phyloP scores from a whole-genome alignment of 345 rosid species.

The Rhodomyrtus tomentosa region DNA sequence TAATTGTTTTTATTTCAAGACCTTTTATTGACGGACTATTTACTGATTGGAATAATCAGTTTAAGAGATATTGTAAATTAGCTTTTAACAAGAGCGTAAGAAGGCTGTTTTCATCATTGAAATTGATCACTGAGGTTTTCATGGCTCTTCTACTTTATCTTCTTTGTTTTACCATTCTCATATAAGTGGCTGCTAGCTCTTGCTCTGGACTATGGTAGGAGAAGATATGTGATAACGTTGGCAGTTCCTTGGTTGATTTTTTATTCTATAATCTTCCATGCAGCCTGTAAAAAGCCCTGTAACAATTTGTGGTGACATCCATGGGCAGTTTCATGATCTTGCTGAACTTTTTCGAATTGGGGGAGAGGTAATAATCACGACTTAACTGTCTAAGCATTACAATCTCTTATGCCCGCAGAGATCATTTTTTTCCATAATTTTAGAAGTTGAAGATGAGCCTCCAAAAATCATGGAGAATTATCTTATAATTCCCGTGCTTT shows the following conservation, averaged over 20 bases:
- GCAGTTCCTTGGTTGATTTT: not conserved
- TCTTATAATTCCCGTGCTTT: not conserved
- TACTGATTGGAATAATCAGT: not conserved
- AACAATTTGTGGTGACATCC: conserved; percentile 98
- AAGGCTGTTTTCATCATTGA: not conserved
- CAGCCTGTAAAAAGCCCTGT: conserved; percentile 99
- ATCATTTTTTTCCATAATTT: not conserved
- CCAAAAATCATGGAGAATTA: not conserved
- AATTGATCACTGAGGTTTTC: not conserved
- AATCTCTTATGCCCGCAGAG: not conserved
- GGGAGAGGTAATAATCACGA: conserved; percentile 51
- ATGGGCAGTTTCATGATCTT: conserved; percentile 99
- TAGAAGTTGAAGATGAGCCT: not conserved
- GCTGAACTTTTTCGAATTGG: conserved; percentile 98
- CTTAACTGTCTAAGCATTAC: not conserved
- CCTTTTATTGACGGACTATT: not conserved
- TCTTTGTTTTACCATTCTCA: not conserved
- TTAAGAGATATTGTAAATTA: not conserved
- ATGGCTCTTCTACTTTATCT: not conserved
- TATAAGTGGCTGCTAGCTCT: not conserved
- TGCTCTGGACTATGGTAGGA: not conserved
- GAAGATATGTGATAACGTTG: not conserved
- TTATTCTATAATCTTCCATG: not conserved
- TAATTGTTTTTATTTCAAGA: not conserved
- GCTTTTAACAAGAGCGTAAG: not conserved